Conservation (phyloP, 2,329 filamentous ascomycete genomes). For the Cladosporium oxysporum region DNA sequence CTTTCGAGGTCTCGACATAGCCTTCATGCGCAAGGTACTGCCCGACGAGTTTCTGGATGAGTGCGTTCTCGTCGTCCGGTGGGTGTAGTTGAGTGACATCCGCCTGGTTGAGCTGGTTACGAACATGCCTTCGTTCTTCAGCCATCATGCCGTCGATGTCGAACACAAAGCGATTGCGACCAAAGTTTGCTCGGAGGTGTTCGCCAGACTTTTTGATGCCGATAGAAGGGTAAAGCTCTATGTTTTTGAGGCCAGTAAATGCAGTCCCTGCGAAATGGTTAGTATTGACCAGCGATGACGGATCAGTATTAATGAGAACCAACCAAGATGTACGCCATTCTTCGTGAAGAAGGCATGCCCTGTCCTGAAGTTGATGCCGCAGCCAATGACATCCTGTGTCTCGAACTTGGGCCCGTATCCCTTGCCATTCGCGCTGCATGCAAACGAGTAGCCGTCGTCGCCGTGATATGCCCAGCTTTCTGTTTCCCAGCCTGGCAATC, state of each 20-base stretch:
- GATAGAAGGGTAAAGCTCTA: conserved; percentile 64
- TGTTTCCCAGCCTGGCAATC: conserved; percentile 66
- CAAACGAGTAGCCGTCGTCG: conserved; percentile 66
- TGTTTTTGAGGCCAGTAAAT: conserved; percentile 64
- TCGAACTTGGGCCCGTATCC: conserved; percentile 62
- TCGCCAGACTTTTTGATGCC: conserved; percentile 67
- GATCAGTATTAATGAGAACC: conserved; percentile 24
- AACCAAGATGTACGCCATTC: conserved; percentile 62
- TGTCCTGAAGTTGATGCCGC: conserved; percentile 65
- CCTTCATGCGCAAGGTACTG: conserved; percentile 95
- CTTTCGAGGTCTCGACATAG: conserved; percentile 87
- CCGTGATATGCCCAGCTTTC: conserved; percentile 69
- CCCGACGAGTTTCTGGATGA: conserved; percentile 80
- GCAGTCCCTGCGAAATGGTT: conserved; percentile 59
- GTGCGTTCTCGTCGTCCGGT: conserved; percentile 68
- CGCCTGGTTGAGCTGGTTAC: conserved; percentile 61
- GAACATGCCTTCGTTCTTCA: conserved; percentile 61
- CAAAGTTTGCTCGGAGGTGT: conserved; percentile 63
- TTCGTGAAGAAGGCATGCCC: conserved; percentile 66
- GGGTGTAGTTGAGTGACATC: conserved; percentile 62
- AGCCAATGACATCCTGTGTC: conserved; percentile 62
- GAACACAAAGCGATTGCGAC: conserved; percentile 76
- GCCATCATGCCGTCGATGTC: conserved; percentile 86
- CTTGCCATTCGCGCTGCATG: conserved; percentile 58
- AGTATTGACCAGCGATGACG: not conserved